A percentile compares a stretch with the other conserved stretches of the same genome.
phyloP scores from a whole-genome alignment of 164 flowering plant species.

The Buxus sempervirens region DNA sequence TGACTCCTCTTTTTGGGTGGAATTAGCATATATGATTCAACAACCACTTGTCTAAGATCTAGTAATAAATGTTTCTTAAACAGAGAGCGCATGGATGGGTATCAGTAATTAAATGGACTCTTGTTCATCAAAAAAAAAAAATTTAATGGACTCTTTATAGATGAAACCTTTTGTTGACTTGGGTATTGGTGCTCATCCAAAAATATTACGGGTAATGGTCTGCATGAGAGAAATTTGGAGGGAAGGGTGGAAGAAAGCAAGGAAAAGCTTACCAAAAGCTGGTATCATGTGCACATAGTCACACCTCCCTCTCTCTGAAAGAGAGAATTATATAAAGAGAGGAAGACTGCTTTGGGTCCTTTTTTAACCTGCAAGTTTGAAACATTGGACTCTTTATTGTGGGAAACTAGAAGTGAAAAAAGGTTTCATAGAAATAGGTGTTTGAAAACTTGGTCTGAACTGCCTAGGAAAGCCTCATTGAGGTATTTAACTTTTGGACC shows the following conservation, averaged over 20 bases:
- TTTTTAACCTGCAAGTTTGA: conserved; percentile 9
- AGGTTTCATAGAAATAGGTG: not conserved
- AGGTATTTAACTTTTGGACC: conserved; percentile 2
- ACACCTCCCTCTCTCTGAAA: conserved; percentile 18
- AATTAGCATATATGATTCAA: not conserved
- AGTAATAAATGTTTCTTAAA: not conserved
- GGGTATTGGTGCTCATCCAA: not conserved
- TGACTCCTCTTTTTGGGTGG: too few species aligned
- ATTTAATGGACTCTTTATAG: not conserved
- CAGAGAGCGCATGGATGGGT: not conserved
- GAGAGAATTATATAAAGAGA: conserved; percentile 5
- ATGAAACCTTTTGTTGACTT: conserved; percentile 8
- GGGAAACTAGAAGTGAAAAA: not conserved
- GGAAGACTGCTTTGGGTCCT: not conserved
- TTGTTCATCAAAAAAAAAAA: too few species aligned
- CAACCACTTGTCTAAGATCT: not conserved
- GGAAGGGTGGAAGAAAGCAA: not conserved
- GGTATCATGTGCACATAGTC: conserved; percentile 23
- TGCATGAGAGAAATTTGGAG: conserved; percentile 2
- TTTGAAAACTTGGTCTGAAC: not conserved
- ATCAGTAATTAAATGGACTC: not conserved
- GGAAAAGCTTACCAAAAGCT: not conserved
- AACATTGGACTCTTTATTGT: not conserved
- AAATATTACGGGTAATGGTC: conserved; percentile 7
- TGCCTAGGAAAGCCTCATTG: conserved; percentile 4